phyloP scores from a whole-genome alignment of 1,284 basidiomycete species.

The Ceratobasidium sp. region DNA sequence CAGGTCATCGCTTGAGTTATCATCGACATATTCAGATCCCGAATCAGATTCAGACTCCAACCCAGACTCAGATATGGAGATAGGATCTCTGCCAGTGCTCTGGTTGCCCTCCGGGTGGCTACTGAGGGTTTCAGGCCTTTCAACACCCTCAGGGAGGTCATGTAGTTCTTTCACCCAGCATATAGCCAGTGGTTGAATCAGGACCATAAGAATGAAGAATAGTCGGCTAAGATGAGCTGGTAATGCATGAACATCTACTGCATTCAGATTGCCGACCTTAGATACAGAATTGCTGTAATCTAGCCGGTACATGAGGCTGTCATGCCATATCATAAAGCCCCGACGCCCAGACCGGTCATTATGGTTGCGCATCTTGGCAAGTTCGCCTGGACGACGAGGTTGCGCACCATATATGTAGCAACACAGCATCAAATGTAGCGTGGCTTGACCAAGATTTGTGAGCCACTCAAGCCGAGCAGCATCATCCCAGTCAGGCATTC shows the following conservation, averaged over 20 bases:
- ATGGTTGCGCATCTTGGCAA: conserved; percentile 2
- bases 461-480: not conserved
- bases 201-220: not conserved
- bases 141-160: not conserved
- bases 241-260: conserved; percentile 5
- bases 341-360: not conserved
- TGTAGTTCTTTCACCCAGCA: not conserved
- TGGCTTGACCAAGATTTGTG: not conserved
- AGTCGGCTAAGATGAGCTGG: not conserved
- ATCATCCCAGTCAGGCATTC: not conserved
- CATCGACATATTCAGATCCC: too few species aligned
- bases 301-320: not conserved
- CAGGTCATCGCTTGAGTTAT: too few species aligned
- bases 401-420: not conserved
- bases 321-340: not conserved
- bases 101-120: too few species aligned
- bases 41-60: too few species aligned
- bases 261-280: not conserved
- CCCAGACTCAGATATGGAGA: too few species aligned
- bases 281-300: conserved; percentile 9
- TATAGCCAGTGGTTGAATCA: not conserved
- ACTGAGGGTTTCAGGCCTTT: not conserved
- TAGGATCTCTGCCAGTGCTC: too few species aligned
- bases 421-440: not conserved
- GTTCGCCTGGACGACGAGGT: not conserved